Conservation (phyloP, 805 yeast genomes). For the Middelhovenomyces tepae region DNA sequence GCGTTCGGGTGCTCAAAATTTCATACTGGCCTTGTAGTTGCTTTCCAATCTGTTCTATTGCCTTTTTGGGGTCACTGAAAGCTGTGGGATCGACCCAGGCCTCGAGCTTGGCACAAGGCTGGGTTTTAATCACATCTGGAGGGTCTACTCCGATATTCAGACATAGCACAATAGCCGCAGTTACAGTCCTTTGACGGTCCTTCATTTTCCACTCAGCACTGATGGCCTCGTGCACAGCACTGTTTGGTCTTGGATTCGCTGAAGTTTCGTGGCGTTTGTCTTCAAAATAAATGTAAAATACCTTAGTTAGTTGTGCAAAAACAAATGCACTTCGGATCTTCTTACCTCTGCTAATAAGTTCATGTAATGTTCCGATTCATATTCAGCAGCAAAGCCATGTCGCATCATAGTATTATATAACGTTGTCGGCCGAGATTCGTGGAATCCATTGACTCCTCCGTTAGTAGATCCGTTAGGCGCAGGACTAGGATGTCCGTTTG, state of each 20-base stretch:
- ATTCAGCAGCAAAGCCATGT: conserved; percentile 54
- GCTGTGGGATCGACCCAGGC: conserved; percentile 88
- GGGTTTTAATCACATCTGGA: conserved; percentile 88
- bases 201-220: conserved; percentile 88
- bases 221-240: conserved; percentile 43
- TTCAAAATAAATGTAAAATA: conserved; percentile 77
- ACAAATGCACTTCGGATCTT: neutral
- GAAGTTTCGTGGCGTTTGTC: conserved; percentile 88
- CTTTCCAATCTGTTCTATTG: conserved; percentile 85
- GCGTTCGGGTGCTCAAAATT: conserved; percentile 73
- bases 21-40: conserved; percentile 83
- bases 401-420: conserved; percentile 34
- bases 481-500: no score
- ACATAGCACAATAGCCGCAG: conserved; percentile 87
- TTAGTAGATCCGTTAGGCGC: no score
- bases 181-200: conserved; percentile 85
- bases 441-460: conserved; percentile 1
- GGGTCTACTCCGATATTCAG: conserved; percentile 94
- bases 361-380: conserved; percentile 44
- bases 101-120: conserved; percentile 85
- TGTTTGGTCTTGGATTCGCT: conserved; percentile 52
- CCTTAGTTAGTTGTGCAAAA: conserved; percentile 23
- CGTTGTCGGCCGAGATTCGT: neutral
- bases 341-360: conserved; percentile 36
- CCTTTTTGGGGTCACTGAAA: conserved; percentile 78